Percentiles rank a stretch among this genome's conserved stretches.
Conservation (phyloP, 2,329 filamentous ascomycete genomes). For the Gnomoniopsis smithogilvyi region DNA sequence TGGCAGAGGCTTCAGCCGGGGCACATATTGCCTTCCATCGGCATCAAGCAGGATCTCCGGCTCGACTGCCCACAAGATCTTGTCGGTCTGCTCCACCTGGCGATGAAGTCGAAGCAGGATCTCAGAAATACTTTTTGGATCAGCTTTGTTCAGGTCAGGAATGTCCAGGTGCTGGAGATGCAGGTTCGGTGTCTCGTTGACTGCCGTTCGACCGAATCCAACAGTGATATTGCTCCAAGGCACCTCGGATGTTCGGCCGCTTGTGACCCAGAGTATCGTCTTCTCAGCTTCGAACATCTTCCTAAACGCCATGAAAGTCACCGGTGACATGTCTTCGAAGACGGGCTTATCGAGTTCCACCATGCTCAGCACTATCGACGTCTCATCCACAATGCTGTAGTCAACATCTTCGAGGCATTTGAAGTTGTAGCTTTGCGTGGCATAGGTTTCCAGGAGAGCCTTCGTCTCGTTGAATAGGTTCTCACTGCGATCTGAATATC, state of each 20-base stretch:
- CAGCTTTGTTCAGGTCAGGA: not conserved
- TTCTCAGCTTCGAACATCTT: not conserved
- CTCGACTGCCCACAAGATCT: not conserved
- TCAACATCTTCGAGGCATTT: not conserved
- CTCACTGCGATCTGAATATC: not conserved
- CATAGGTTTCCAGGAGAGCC: not conserved
- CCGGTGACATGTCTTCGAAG: not conserved
- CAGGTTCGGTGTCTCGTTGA: not conserved
- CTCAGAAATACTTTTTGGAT: not conserved
- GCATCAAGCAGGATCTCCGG: slow-evolving; percentile 4
- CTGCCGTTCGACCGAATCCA: not conserved
- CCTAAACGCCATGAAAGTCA: not conserved
- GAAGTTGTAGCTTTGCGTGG: not conserved
- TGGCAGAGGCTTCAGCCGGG: not conserved
- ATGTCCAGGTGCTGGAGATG: not conserved
- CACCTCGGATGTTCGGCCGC: not conserved
- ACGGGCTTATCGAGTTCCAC: slow-evolving; percentile 7
- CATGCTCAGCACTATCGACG: not conserved
- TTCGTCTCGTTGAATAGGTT: not conserved
- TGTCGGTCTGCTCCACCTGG: too few relatives aligned
- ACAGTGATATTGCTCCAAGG: not conserved
- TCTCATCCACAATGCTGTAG: not conserved
- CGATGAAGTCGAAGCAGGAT: not conserved
- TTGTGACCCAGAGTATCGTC: not conserved
- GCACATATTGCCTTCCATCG: not conserved